Evolutionary conservation across 1,139 yeast genomes (phyloP).

Genomic region (Meyerozyma guilliermondii): DNA sequence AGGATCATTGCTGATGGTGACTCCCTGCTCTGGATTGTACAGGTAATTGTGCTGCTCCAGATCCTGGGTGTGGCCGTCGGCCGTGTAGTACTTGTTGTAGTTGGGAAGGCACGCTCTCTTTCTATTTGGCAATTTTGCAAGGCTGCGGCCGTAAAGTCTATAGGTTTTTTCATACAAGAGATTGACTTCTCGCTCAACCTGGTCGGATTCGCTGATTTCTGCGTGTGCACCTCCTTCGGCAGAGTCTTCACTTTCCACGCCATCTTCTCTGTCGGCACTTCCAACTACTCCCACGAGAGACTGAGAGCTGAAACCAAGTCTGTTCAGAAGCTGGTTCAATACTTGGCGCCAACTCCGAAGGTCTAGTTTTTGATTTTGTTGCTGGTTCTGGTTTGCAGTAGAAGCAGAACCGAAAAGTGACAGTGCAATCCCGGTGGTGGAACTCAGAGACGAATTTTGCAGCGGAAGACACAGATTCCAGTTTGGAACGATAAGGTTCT

Average conservation of each 20-base stretch:
- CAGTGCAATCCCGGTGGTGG: constrained; percentile 8
- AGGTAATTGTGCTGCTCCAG: constrained; percentile 10
- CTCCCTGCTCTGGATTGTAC: constrained; percentile 24
- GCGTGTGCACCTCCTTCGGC: constrained; percentile 8
- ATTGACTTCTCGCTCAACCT: constrained; percentile 31
- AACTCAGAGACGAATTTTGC: constrained; percentile 16
- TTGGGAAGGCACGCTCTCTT: constrained; percentile 44
- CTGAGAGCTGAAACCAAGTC: constrained; percentile 34
- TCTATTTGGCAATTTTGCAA: constrained; percentile 32
- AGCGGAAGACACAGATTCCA: constrained; percentile 38
- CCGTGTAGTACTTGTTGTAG: constrained; percentile 26
- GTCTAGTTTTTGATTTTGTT: constrained; percentile 19
- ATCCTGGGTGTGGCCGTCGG: constrained; percentile 8
- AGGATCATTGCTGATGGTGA: constrained; percentile 39
- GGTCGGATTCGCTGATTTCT: constrained; percentile 13
- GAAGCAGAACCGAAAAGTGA: constrained; percentile 22
- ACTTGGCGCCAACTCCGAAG: constrained; percentile 35
- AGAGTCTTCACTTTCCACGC: neutral
- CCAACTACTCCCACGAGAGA: constrained; percentile 27
- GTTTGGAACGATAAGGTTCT: constrained; percentile 40
- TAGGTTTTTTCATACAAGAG: constrained; percentile 36
- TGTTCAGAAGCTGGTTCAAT: constrained; percentile 30
- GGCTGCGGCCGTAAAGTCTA: constrained; percentile 35
- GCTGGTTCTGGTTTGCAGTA: constrained; percentile 17
- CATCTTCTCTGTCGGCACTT: constrained; percentile 4